A percentile compares a stretch with the other conserved stretches of the same genome.
Conservation (phyloP, 2,329 filamentous ascomycete species). For the Tolypocladium guangdongense region DNA sequence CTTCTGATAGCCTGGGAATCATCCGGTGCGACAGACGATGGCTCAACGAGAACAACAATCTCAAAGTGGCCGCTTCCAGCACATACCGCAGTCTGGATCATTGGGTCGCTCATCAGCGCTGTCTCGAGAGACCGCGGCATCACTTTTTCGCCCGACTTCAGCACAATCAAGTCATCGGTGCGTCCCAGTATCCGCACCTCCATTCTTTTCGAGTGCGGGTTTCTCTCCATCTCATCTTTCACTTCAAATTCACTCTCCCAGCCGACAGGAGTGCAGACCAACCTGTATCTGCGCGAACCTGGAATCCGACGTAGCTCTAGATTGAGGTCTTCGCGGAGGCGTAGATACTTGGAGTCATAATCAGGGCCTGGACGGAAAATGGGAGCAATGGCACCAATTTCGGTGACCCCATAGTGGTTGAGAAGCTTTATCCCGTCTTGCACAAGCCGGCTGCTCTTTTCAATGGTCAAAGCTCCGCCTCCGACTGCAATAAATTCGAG, state of each 20-base stretch:
- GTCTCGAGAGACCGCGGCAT: constrained; percentile 7
- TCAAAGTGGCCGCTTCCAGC: constrained; percentile 6
- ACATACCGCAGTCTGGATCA: constrained; percentile 4
- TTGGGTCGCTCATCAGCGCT: constrained; percentile 1
- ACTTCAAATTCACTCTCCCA: constrained; percentile 15
- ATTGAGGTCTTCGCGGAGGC: constrained; percentile 17
- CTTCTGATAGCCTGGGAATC: neutral
- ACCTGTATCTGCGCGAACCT: constrained; percentile 8
- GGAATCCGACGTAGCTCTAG: constrained; percentile 10
- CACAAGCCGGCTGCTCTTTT: constrained; percentile 9
- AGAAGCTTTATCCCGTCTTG: constrained; percentile 13
- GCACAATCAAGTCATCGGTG: constrained; percentile 14
- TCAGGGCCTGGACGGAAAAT: constrained; percentile 16
- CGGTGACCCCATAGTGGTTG: constrained; percentile 23
- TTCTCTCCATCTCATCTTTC: constrained; percentile 17
- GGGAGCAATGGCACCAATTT: constrained; percentile 19
- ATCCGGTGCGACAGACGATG: neutral
- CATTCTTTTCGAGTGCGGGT: constrained; percentile 4
- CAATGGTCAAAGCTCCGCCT: constrained; percentile 15
- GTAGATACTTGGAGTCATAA: constrained; percentile 18
- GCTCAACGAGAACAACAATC: constrained; percentile 8
- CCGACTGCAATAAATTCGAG: constrained; percentile 19
- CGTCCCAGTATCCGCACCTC: constrained; percentile 17
- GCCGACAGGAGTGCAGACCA: constrained; percentile 15
- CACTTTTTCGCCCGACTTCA: constrained; percentile 10